Percentiles rank a stretch among this genome's conserved stretches.
Conservation (phyloP, 1,284 basidiomycete genomes). For the Marasmius oreades region DNA sequence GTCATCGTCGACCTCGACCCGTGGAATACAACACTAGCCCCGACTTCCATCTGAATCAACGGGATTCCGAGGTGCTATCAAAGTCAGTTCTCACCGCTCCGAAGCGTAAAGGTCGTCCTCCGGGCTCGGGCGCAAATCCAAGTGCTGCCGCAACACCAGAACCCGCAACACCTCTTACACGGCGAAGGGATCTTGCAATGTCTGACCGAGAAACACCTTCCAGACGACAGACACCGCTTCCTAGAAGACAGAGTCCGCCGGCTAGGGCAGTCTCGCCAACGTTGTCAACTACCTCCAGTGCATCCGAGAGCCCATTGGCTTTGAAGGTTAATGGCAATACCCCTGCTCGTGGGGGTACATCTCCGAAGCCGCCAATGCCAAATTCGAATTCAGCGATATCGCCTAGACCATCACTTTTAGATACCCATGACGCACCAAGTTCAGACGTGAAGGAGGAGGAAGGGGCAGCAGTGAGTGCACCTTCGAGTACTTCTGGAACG, state of each 20-base stretch:
- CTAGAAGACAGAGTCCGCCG: slow-evolving; percentile 31
- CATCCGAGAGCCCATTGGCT: slow-evolving; percentile 65
- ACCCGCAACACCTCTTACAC: slow-evolving; percentile 49
- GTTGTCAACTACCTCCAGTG: slow-evolving; percentile 64
- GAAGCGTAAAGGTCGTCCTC: slow-evolving; percentile 46
- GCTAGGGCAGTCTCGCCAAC: slow-evolving; percentile 56
- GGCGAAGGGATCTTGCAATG: slow-evolving; percentile 30
- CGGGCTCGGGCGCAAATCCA: slow-evolving; percentile 38
- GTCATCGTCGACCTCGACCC: slow-evolving; percentile 73
- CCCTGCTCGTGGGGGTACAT: slow-evolving; percentile 1
- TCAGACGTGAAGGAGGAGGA: neutral
- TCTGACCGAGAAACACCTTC: slow-evolving; percentile 38
- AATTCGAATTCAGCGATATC: neutral
- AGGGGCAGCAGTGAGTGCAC: neutral
- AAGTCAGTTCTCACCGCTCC: slow-evolving; percentile 32
- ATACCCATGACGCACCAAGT: neutral
- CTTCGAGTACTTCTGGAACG: neutral
- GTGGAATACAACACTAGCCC: slow-evolving; percentile 74
- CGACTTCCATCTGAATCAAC: slow-evolving; percentile 60
- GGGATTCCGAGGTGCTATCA: slow-evolving; percentile 47
- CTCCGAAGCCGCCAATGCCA: slow-evolving; percentile 10
- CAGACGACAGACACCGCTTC: slow-evolving; percentile 30
- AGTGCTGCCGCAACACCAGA: slow-evolving; percentile 37
- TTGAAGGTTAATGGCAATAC: slow-evolving; percentile 43
- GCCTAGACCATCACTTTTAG: neutral